Conservation (phyloP, 148 eudicot genomes). For the Agrostemma githago region DNA sequence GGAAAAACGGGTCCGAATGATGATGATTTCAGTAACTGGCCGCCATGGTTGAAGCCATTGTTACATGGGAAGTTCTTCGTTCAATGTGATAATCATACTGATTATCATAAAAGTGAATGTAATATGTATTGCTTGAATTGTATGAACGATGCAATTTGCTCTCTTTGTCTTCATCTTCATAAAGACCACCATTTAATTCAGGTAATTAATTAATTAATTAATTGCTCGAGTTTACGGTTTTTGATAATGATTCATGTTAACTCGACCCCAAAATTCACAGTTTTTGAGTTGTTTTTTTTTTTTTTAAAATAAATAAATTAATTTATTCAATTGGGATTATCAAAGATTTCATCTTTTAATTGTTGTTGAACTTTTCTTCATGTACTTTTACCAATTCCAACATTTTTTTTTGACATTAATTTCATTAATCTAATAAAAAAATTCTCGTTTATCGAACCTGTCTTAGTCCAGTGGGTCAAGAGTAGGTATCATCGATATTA, state of each 20-base stretch:
- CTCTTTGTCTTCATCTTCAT: conserved; percentile 63
- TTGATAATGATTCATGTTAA: background rate
- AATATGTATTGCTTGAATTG: conserved; percentile 93
- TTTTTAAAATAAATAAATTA: too few species aligned
- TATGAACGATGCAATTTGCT: conserved; percentile 62
- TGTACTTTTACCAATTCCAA: background rate
- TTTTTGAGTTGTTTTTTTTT: background rate
- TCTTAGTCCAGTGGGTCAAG: too few species aligned
- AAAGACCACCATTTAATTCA: conserved; percentile 67
- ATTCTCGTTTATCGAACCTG: background rate
- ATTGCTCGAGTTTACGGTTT: background rate
- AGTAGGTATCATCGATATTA: too few species aligned
- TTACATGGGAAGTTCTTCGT: conserved; percentile 56
- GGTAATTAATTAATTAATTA: conserved; percentile 31
- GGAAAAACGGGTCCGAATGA: conserved; percentile 52
- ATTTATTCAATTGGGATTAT: background rate
- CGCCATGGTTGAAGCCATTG: conserved; percentile 74
- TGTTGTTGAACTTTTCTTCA: background rate
- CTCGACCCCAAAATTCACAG: background rate
- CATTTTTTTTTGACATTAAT: conserved; percentile 12
- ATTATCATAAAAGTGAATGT: conserved; percentile 84
- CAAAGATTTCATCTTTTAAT: conserved; percentile 13
- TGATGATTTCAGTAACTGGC: conserved; percentile 72
- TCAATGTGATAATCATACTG: conserved; percentile 61
- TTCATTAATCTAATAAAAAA: background rate